phyloP scores from a whole-genome alignment of 83 land plant species.

The Thuja plicata region DNA sequence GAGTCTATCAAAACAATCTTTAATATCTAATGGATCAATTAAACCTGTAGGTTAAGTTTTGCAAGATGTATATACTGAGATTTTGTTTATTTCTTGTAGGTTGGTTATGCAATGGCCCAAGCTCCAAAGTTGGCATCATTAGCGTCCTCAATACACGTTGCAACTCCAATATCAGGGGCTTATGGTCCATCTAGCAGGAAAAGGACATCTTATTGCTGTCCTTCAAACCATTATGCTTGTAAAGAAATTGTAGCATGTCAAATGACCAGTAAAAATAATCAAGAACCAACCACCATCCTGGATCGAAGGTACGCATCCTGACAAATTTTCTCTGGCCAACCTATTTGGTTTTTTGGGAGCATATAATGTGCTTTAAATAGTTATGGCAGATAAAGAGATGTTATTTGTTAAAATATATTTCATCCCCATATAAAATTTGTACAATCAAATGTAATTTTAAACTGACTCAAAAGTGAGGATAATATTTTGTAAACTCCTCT shows the following conservation, averaged over 20 bases:
- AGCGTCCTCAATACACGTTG: neutral
- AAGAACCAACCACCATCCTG: neutral
- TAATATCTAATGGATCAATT: neutral
- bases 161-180: neutral
- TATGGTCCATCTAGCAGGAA: neutral
- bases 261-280: neutral
- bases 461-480: neutral
- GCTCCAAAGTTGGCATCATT: conserved; percentile 1
- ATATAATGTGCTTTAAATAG: neutral
- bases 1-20: neutral
- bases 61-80: neutral
- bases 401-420: neutral
- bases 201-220: neutral
- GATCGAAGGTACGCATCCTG: neutral
- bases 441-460: neutral
- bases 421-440: neutral
- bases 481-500: neutral
- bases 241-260: neutral
- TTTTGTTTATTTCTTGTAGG: conserved; percentile 11
- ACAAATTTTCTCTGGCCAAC: neutral
- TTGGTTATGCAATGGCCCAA: conserved; percentile 9
- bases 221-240: neutral
- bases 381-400: neutral
- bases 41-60: neutral
- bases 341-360: neutral